Percentiles rank a stretch among this genome's conserved stretches.
These are phyloP conservation scores for Backusella morwellensis DNA, from an alignment of 192 early-diverging fungal genomes.

Conservation along the genomic window DNA sequence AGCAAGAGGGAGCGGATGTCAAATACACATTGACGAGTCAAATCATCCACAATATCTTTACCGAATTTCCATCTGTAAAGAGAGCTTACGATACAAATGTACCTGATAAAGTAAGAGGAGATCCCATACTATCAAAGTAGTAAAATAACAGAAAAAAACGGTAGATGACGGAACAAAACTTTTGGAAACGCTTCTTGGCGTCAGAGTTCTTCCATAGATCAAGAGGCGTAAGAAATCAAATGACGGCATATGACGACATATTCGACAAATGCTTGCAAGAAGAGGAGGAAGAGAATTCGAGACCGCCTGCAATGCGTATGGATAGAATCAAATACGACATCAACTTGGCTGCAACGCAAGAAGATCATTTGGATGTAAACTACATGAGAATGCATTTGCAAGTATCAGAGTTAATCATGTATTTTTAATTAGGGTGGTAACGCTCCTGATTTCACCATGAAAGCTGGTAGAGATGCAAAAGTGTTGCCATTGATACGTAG, in stretches of 20 bases:
- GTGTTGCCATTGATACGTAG: slow-evolving; percentile 77
- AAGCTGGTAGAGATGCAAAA: slow-evolving; percentile 54
- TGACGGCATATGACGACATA: slow-evolving; percentile 62
- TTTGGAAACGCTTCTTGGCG: slow-evolving; percentile 85
- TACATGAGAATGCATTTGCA: not conserved
- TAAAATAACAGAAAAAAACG: too few relatives aligned
- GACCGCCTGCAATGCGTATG: slow-evolving; percentile 41
- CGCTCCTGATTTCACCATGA: slow-evolving; percentile 82
- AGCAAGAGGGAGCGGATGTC: slow-evolving; percentile 73
- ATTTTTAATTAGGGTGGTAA: slow-evolving; percentile 55
- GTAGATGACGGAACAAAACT: slow-evolving; percentile 64
- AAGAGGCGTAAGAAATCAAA: slow-evolving; percentile 45
- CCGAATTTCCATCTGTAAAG: slow-evolving; percentile 85
- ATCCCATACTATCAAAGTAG: too few relatives aligned
- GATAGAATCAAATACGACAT: slow-evolving; percentile 65
- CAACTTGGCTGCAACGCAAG: slow-evolving; percentile 77
- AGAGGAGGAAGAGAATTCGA: slow-evolving; percentile 60
- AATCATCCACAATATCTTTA: slow-evolving; percentile 85
- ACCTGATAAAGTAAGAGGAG: slow-evolving; percentile 47
- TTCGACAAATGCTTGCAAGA: slow-evolving; percentile 78
- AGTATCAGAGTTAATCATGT: too few relatives aligned
- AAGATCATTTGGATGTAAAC: slow-evolving; percentile 72
- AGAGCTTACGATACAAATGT: slow-evolving; percentile 81
- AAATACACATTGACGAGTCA: slow-evolving; percentile 89
- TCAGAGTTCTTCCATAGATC: slow-evolving; percentile 88